Base-by-base conservation (phyloP, 495 filamentous ascomycete species). In the Penicillium parvum region DNA sequence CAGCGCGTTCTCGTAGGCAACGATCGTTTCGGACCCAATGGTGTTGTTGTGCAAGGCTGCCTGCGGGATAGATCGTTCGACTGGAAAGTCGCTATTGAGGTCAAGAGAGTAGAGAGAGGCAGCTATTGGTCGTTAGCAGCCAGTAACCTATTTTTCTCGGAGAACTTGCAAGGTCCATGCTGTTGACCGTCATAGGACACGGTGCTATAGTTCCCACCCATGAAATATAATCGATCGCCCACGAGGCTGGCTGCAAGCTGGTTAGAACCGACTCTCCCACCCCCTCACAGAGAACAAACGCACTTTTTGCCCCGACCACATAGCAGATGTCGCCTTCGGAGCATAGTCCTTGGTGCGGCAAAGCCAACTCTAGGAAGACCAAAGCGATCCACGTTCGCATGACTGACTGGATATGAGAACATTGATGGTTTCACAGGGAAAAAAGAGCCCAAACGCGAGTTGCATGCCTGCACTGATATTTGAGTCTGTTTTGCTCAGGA, bases 281-380 rank as follows among this genome's bases (percentile, higher is more conserved):
- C n/a, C n/a, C n/a, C n/a, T n/a, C n/a, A n/a, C n/a, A n/a, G n/a
- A n/a, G n/a, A n/a, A 18, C 18, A 21, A 26, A 30, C 43, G 30
- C 30, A 46, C 43, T 40, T 7, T 30, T 38, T 12, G 43, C 34
- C 7, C 43, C 43, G n/a, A 32, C 3, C n/a, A 46, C 21, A 23
- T 46, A 46, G 37, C 42, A 46, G 40, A 46, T 39, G 25, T 46
- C 43, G 35, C 43, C 43, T 32, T 17, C 22, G 11, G 43, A 38
- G 20, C 43, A 39, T 12, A 25, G 27, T 45, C 32, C 32, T 16
- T 37, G 42, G 20, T 22, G 42, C 32, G 26, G 23, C 32, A 45
- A 17, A 17, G 19, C 26, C 15, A 44, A 32, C 21, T n/a, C n/a
- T n/a, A n/a, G n/a, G n/a, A n/a, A n/a, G n/a, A n/a, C n/a, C n/a